Percentiles rank a stretch among this genome's conserved stretches.
Conservation (phyloP, 495 filamentous ascomycete genomes). For the Penicillium paradoxum region DNA sequence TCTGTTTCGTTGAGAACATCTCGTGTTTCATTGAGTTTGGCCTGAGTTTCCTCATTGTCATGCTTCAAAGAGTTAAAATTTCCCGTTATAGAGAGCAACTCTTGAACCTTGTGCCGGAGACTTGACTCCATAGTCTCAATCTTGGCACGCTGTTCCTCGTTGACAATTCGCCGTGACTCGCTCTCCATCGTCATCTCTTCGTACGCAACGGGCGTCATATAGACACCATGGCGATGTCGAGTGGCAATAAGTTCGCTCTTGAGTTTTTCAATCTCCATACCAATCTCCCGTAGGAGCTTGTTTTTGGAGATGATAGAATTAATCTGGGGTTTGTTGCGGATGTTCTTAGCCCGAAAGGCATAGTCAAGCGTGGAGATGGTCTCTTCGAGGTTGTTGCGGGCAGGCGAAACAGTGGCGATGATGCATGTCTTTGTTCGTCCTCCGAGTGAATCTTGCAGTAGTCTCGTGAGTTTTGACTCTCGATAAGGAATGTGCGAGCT, state of each 20-base stretch:
- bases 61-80: constrained; percentile 82
- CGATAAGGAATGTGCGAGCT: constrained; percentile 89
- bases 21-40: constrained; percentile 69
- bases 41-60: constrained; percentile 71
- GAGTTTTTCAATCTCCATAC: constrained; percentile 87
- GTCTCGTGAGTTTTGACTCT: constrained; percentile 91
- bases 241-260: constrained; percentile 92
- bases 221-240: constrained; percentile 90
- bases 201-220: constrained; percentile 76
- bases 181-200: constrained; percentile 85
- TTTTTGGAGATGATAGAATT: constrained; percentile 90
- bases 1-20: constrained; percentile 83
- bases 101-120: constrained; percentile 83
- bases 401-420: constrained; percentile 92
- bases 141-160: constrained; percentile 85
- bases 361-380: constrained; percentile 98
- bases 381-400: constrained; percentile 91
- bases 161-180: constrained; percentile 86
- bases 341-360: constrained; percentile 95
- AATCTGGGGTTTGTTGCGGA: constrained; percentile 93
- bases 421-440: constrained; percentile 97
- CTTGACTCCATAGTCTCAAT: constrained; percentile 90
- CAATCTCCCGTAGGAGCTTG: constrained; percentile 83
- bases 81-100: constrained; percentile 77
- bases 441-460: constrained; percentile 93